Conservation (phyloP, 164 flowering plant genomes). For the Aristolochia californica region DNA sequence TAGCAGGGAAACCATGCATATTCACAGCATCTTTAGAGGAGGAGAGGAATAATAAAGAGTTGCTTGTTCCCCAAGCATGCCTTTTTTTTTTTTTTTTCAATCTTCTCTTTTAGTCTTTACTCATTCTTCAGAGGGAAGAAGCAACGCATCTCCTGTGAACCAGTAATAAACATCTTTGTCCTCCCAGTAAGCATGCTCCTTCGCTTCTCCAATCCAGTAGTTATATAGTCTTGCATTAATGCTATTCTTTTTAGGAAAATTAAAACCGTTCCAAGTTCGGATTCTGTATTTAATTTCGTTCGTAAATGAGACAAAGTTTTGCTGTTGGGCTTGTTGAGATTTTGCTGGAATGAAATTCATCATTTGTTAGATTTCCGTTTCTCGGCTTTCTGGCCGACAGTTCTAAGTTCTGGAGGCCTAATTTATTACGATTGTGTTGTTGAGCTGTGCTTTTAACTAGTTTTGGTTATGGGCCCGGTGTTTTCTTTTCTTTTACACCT, state of each 20-base stretch:
- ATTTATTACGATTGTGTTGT: no score
- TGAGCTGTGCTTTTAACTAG: no score
- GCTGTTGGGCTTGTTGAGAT: no score
- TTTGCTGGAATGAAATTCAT: background rate
- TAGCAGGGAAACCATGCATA: background rate
- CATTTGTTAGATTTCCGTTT: background rate
- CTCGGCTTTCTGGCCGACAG: no score
- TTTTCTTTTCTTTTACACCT: no score
- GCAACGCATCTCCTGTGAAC: constrained; percentile 56
- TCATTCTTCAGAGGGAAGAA: constrained; percentile 23
- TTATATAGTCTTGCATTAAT: constrained; percentile 9
- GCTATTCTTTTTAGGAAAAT: constrained; percentile 12
- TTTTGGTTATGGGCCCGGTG: no score
- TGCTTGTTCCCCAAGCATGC: constrained; percentile 19
- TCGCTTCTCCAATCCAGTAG: constrained; percentile 33
- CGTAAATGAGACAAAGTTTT: no score
- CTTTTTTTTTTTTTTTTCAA: no score
- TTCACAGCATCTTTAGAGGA: no score
- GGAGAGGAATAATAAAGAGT: constrained; percentile 6
- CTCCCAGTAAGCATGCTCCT: constrained; percentile 40
- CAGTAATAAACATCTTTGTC: constrained; percentile 32
- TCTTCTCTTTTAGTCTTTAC: constrained; percentile 7
- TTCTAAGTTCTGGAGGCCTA: no score
- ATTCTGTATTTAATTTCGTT: constrained; percentile 27
- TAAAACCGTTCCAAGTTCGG: constrained; percentile 25